Evolutionary conservation across 257 asterid genomes (phyloP).

Genomic region (Capsicum rhomboideum): DNA sequence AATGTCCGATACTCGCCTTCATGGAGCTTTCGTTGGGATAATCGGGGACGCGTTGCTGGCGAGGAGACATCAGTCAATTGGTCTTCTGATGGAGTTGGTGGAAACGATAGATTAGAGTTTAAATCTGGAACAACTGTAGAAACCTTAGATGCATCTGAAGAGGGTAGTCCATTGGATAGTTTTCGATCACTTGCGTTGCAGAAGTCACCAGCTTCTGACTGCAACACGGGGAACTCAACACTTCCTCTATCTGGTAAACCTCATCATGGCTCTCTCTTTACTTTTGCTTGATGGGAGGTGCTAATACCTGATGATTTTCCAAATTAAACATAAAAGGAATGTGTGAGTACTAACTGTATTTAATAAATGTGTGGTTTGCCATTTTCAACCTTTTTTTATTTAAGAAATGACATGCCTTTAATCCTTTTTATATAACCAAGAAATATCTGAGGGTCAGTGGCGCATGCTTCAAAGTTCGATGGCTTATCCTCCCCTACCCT

Average conservation of each 20-base stretch:
- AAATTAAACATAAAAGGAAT: neutral
- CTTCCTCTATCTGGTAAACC: conserved; percentile 66
- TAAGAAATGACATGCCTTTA: too few species aligned
- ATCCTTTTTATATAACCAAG: too few species aligned
- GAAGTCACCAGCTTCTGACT: conserved; percentile 69
- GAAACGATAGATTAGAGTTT: conserved; percentile 28
- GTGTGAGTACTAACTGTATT: neutral
- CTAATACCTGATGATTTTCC: neutral
- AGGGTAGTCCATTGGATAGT: conserved; percentile 73
- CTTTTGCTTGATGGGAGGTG: neutral
- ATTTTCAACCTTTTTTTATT: too few species aligned
- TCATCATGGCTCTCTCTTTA: conserved; percentile 1
- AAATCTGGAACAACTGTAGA: conserved; percentile 56
- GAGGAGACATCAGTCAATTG: conserved; percentile 74
- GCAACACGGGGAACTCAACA: conserved; percentile 34
- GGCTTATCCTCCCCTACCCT: neutral
- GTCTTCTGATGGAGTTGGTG: conserved; percentile 40
- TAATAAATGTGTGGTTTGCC: neutral
- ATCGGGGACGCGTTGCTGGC: conserved; percentile 82
- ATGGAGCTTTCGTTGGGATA: conserved; percentile 98
- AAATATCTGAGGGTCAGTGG: too few species aligned
- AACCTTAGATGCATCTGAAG: conserved; percentile 71
- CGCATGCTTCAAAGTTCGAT: too few species aligned
- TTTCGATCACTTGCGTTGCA: conserved; percentile 53
- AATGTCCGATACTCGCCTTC: conserved; percentile 75